These are phyloP conservation scores for Aspergillus costaricaensis DNA, from an alignment of 2,329 filamentous ascomycete species.

Conservation along the genomic window DNA sequence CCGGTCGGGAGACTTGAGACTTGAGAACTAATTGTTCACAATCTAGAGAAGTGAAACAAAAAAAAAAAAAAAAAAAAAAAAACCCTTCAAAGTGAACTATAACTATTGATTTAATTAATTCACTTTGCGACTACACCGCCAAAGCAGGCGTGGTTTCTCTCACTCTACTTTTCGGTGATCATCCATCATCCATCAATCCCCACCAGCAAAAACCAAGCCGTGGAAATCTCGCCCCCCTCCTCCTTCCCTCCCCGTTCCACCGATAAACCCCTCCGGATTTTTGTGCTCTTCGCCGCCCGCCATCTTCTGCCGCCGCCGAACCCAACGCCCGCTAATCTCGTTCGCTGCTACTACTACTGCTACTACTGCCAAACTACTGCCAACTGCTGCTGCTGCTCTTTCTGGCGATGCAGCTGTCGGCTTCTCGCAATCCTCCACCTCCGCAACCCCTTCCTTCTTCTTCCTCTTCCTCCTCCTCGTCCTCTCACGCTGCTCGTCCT, in stretches of 20 bases:
- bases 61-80: too few species aligned
- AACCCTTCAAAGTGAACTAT: too few species aligned
- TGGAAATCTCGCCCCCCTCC: slow-evolving; percentile 12
- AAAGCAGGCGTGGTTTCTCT: not conserved
- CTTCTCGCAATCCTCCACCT: slow-evolving; percentile 22
- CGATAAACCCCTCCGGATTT: slow-evolving; percentile 30
- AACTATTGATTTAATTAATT: too few species aligned
- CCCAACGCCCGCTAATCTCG: too few species aligned
- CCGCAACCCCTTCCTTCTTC: slow-evolving; percentile 22
- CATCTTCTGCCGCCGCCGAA: not conserved
- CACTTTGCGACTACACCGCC: too few species aligned
- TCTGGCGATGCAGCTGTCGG: slow-evolving; percentile 26
- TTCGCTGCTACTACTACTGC: slow-evolving; percentile 3
- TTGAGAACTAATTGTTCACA: too few species aligned
- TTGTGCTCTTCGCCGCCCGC: slow-evolving; percentile 9
- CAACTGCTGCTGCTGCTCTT: slow-evolving; percentile 6
- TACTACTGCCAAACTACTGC: not conserved
- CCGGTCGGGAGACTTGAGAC: not conserved
- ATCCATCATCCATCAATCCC: slow-evolving; percentile 1
- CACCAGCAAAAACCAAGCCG: slow-evolving; percentile 5
- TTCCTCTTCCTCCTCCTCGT: slow-evolving; percentile 17
- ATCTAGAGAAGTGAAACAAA: too few species aligned
- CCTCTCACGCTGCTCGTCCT: slow-evolving; percentile 27
- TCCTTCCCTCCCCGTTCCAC: not conserved
- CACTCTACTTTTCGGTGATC: not conserved